Base-by-base conservation (phyloP, 2,329 filamentous ascomycete species). In the Amauroascus verrucosus region DNA sequence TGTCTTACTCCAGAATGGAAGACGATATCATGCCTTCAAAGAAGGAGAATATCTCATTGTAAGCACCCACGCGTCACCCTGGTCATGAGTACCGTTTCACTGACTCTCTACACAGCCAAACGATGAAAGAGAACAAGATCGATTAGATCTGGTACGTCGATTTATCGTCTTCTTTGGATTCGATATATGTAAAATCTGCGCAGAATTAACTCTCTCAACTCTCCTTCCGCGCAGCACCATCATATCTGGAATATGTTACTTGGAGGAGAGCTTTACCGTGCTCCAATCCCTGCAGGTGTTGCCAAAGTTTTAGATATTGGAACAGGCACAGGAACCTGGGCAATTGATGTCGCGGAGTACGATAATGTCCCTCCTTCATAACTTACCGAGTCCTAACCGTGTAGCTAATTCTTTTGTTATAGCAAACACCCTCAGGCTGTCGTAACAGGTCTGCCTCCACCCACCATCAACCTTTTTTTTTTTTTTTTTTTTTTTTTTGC, bases 241-340 rank as follows among this genome's bases (percentile, higher is more conserved):
- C 60, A 62, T 46, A 55, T 63, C 32, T 61, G 57, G 22, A 56
- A 56, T 37, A 57, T 61, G 51, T 56, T 61, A 28, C 54, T 60
- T 22, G 58, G 53, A 35, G 58, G 61, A n/a, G 41, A 48, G n/a
- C 53, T 62, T 18, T 54, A 58, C 22, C 56, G 61, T 9, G 63
- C 64, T 13, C 65, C 65, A 13, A 61, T 67, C 28, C 48, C 54
- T 7, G 51, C 56, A 18, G 45, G 52, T 32, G 45, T 65, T 18
- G 33, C 48, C 4, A 26, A 47, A 3, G 54, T 59, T 9, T 53
- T 59, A 24, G 58, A 59, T 44, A 13, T 59, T 9, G 58, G 58
- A 33, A 59, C 58, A 2, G 57, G 57, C n/a, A 59, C 57, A 28
- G 58, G 57, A n/a, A 57, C 53, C 28, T 59, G 57, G 57, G 57